phyloP scores from a whole-genome alignment of 1,284 basidiomycete genomes.

The Cutaneotrichosporon dermatis region DNA sequence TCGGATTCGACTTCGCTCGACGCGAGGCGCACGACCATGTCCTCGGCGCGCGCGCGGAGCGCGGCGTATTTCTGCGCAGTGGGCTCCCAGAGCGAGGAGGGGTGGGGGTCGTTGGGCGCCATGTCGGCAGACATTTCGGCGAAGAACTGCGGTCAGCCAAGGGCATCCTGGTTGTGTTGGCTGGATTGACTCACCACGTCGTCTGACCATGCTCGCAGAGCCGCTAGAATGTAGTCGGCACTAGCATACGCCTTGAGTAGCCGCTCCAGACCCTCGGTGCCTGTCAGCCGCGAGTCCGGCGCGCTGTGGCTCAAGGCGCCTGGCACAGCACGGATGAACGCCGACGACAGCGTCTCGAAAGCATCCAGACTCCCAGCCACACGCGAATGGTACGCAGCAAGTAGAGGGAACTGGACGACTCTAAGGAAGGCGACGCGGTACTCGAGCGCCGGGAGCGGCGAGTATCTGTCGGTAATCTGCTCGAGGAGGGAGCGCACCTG shows the following conservation, averaged over 20 bases:
- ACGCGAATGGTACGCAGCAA: conserved; percentile 70
- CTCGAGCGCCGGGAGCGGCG: conserved; percentile 69
- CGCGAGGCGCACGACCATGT: conserved; percentile 75
- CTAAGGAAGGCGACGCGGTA: conserved; percentile 80
- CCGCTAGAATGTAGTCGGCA: conserved; percentile 62
- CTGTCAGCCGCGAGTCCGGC: conserved; percentile 53
- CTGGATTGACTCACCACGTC: conserved; percentile 60
- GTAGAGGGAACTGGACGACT: conserved; percentile 70
- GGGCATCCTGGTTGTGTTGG: too few relatives aligned
- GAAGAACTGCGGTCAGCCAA: conserved; percentile 63
- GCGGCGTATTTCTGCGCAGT: conserved; percentile 61
- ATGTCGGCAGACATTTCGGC: conserved; percentile 80
- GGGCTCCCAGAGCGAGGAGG: conserved; percentile 61
- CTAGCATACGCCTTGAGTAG: conserved; percentile 78
- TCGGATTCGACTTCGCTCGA: conserved; percentile 70
- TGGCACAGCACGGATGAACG: conserved; percentile 82
- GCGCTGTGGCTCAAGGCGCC: conserved; percentile 59
- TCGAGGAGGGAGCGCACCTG: conserved; percentile 76
- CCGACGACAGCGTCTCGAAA: conserved; percentile 82
- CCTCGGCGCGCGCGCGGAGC: conserved; percentile 68
- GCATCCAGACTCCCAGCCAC: conserved; percentile 83
- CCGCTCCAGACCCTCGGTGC: conserved; percentile 71
- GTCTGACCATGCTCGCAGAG: conserved; percentile 76
- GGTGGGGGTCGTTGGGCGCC: conserved; percentile 23
- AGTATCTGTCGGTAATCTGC: conserved; percentile 90